These are phyloP conservation scores for Saccharum officinarum DNA, from an alignment of 176 grass and related monocot species.

Conservation along the genomic window DNA sequence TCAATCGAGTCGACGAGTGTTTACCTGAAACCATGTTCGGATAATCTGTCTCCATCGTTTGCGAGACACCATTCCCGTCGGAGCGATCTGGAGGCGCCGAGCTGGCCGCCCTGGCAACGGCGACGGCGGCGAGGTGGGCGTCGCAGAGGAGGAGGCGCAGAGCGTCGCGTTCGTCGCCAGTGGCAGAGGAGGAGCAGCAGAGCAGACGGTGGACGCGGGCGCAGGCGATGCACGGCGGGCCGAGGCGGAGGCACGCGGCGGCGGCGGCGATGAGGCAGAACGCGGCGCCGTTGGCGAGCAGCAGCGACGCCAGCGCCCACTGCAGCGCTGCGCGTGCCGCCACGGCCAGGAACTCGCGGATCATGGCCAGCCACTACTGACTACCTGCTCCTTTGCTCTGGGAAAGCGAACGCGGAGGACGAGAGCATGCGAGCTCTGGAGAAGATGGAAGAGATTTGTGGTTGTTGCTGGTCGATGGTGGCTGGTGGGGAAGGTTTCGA, in stretches of 20 bases:
- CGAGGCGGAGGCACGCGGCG: slow-evolving; percentile 29
- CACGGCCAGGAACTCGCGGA: slow-evolving; percentile 30
- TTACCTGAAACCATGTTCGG: slow-evolving; percentile 25
- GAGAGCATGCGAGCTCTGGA: background rate
- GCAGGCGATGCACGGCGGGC: slow-evolving; percentile 44
- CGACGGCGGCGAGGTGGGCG: slow-evolving; percentile 26
- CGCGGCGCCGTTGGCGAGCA: slow-evolving; percentile 50
- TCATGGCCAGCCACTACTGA: slow-evolving; percentile 15
- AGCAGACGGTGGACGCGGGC: slow-evolving; percentile 47
- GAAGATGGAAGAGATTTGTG: background rate
- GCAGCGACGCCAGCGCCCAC: slow-evolving; percentile 47
- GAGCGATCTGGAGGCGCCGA: background rate
- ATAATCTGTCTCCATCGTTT: background rate
- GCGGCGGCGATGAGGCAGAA: slow-evolving; percentile 52
- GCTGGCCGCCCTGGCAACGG: background rate
- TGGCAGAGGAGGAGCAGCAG: background rate
- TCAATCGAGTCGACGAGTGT: background rate
- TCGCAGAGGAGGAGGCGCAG: slow-evolving; percentile 35
- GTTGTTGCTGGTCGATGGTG: background rate
- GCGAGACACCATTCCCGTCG: too few relatives aligned
- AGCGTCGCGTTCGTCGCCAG: background rate
- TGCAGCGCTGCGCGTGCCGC: slow-evolving; percentile 39
- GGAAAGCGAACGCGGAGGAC: background rate
- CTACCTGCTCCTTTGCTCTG: background rate
- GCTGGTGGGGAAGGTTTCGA: background rate